A percentile compares a stretch with the other conserved stretches of the same genome.
These are phyloP conservation scores for Cystofilobasidium bisporidii DNA, from an alignment of 768 basidiomycete genomes.

Conservation along the genomic window DNA sequence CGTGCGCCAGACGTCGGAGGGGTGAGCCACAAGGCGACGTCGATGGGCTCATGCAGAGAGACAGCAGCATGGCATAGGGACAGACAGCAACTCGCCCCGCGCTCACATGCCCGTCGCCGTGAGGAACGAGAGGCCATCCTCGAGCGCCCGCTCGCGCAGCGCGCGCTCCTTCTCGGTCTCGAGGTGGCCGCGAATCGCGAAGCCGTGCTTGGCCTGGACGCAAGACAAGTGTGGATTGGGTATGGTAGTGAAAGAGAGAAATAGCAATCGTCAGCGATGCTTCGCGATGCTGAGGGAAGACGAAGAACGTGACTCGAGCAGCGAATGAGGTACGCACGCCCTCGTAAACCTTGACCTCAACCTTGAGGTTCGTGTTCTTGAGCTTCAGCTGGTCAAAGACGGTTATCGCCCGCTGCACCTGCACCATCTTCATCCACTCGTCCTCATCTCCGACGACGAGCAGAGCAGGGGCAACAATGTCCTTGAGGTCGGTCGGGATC, in stretches of 20 bases:
- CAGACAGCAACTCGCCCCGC: too few species aligned
- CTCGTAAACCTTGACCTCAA: conserved; percentile 15
- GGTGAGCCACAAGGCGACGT: too few species aligned
- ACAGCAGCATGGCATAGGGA: too few species aligned
- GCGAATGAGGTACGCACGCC: conserved; percentile 28
- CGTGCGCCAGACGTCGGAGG: too few species aligned
- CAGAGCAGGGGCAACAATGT: conserved; percentile 33
- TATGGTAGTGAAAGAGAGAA: conserved; percentile 30
- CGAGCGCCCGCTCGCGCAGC: conserved; percentile 35
- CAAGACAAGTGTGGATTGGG: conserved; percentile 27
- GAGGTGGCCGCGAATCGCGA: conserved; percentile 38
- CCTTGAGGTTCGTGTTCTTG: background rate
- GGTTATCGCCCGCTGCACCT: background rate
- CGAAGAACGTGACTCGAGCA: background rate
- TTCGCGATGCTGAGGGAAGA: too few species aligned
- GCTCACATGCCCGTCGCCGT: conserved; percentile 18
- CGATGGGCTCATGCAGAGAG: too few species aligned
- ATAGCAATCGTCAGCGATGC: too few species aligned
- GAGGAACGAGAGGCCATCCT: conserved; percentile 33
- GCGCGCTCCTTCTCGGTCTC: conserved; percentile 32
- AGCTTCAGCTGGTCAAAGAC: background rate
- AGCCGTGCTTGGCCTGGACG: conserved; percentile 34
- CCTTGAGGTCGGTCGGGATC: conserved; percentile 34
- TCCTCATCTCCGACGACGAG: conserved; percentile 34
- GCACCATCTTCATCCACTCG: background rate